phyloP scores from a whole-genome alignment of 805 yeast species.

The Ogataea parapolymorpha region DNA sequence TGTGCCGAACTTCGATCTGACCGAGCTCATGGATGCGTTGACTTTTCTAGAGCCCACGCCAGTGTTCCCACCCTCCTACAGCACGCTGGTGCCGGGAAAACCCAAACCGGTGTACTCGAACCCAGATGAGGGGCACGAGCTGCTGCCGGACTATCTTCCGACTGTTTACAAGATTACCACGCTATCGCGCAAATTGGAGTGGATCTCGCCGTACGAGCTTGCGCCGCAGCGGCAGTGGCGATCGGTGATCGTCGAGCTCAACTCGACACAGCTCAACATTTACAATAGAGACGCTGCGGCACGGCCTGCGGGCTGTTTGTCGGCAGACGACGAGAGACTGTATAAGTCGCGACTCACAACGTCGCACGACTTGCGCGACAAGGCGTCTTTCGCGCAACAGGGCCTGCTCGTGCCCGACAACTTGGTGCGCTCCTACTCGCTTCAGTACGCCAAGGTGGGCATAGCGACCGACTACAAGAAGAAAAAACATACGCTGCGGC shows the following conservation, averaged over 20 bases:
- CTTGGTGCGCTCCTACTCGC: conserved; percentile 63
- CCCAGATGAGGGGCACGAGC: conserved; percentile 33
- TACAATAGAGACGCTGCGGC: conserved; percentile 40
- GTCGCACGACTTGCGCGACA: conserved; percentile 26
- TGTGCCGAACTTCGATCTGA: conserved; percentile 1
- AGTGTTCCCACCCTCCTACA: conserved; percentile 37
- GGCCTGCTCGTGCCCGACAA: conserved; percentile 32
- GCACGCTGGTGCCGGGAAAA: conserved; percentile 34
- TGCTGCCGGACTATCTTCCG: conserved; percentile 64
- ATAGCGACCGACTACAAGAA: conserved; percentile 82
- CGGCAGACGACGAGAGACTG: conserved; percentile 7
- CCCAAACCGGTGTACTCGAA: conserved; percentile 34
- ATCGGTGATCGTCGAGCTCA: conserved; percentile 63
- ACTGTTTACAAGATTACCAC: conserved; percentile 59
- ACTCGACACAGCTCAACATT: conserved; percentile 81
- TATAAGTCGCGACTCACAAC: conserved; percentile 31
- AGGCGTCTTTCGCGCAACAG: conserved; percentile 17
- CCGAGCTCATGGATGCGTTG: conserved; percentile 3
- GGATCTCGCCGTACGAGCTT: conserved; percentile 73
- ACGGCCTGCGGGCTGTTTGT: background rate
- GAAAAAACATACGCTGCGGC: conserved; percentile 60
- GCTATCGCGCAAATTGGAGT: conserved; percentile 65
- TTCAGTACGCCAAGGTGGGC: conserved; percentile 83
- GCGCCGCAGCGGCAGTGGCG: conserved; percentile 71
- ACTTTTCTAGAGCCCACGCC: conserved; percentile 36